Evolutionary conservation across 2,329 filamentous ascomycete genomes (phyloP).

Genomic region (Cadophora sp.): DNA sequence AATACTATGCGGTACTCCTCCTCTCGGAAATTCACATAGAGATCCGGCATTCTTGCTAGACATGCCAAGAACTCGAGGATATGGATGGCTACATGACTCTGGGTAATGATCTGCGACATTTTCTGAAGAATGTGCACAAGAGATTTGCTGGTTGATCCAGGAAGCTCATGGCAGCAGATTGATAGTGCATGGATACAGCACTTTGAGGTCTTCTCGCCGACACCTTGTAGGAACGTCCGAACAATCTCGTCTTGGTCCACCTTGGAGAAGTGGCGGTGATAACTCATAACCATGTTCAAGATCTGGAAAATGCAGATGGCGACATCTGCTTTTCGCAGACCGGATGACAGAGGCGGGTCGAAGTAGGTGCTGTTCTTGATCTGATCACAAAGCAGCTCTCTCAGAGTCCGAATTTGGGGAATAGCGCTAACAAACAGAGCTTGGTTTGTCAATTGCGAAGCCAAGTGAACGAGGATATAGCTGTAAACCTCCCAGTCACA

Average conservation of each 20-base stretch:
- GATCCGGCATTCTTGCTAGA: slow-evolving; percentile 80
- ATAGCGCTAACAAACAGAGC: slow-evolving; percentile 79
- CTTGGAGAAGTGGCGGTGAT: slow-evolving; percentile 84
- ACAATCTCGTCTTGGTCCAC: slow-evolving; percentile 90
- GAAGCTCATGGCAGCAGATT: slow-evolving; percentile 93
- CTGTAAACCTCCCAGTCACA: slow-evolving; percentile 93
- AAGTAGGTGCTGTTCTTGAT: slow-evolving; percentile 78
- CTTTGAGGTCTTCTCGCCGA: slow-evolving; percentile 87
- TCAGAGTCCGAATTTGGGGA: slow-evolving; percentile 76
- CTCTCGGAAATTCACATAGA: slow-evolving; percentile 88
- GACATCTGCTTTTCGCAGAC: slow-evolving; percentile 85
- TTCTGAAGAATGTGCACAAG: slow-evolving; percentile 87
- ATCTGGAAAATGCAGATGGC: slow-evolving; percentile 88
- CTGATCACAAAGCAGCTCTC: slow-evolving; percentile 81
- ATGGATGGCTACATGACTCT: slow-evolving; percentile 88
- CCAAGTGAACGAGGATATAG: slow-evolving; percentile 84
- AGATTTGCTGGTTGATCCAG: slow-evolving; percentile 83
- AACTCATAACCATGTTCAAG: slow-evolving; percentile 87
- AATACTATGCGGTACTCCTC: slow-evolving; percentile 95
- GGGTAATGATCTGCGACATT: slow-evolving; percentile 96
- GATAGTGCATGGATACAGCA: slow-evolving; percentile 94
- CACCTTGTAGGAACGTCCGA: slow-evolving; percentile 83
- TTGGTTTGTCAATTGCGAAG: slow-evolving; percentile 88
- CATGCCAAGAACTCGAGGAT: slow-evolving; percentile 95
- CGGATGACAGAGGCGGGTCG: slow-evolving; percentile 80